Percentiles rank a stretch among this genome's conserved stretches.
phyloP scores from a whole-genome alignment of 1,139 yeast genomes.

The Zygosaccharomyces sapae region DNA sequence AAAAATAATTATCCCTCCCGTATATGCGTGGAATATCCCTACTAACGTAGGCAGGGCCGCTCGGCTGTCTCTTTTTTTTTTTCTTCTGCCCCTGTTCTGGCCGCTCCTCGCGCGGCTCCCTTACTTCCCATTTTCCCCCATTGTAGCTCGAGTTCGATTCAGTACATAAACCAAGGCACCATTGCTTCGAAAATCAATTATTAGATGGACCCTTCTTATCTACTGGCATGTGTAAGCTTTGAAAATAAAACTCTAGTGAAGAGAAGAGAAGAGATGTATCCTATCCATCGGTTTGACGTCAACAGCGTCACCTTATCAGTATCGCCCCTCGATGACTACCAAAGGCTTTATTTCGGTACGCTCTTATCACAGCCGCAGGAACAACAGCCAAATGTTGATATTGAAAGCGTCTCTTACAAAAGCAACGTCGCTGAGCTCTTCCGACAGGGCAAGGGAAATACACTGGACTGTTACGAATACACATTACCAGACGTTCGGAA shows the following conservation, averaged over 20 bases:
- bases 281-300: slow-evolving; percentile 18
- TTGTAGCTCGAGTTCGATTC: slow-evolving; percentile 5
- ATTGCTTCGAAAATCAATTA: background rate
- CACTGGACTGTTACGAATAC: slow-evolving; percentile 31
- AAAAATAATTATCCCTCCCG: too few relatives aligned
- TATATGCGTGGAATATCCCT: too few relatives aligned
- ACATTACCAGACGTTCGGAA: slow-evolving; percentile 26
- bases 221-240: too few relatives aligned
- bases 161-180: slow-evolving; percentile 4
- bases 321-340: slow-evolving; percentile 35
- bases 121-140: slow-evolving; percentile 1
- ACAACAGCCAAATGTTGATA: slow-evolving; percentile 12
- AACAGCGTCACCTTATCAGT: slow-evolving; percentile 18
- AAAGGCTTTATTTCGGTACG: slow-evolving; percentile 25
- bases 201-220: background rate
- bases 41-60: too few relatives aligned
- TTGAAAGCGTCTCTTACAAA: slow-evolving; percentile 15
- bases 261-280: too few relatives aligned
- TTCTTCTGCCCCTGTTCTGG: background rate
- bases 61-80: background rate
- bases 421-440: slow-evolving; percentile 17
- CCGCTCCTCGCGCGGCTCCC: slow-evolving; percentile 5
- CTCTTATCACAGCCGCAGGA: slow-evolving; percentile 8
- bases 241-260: too few relatives aligned
- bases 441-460: slow-evolving; percentile 11